phyloP scores from a whole-genome alignment of 495 filamentous ascomycete species.

The Penicillium samsonianum region DNA sequence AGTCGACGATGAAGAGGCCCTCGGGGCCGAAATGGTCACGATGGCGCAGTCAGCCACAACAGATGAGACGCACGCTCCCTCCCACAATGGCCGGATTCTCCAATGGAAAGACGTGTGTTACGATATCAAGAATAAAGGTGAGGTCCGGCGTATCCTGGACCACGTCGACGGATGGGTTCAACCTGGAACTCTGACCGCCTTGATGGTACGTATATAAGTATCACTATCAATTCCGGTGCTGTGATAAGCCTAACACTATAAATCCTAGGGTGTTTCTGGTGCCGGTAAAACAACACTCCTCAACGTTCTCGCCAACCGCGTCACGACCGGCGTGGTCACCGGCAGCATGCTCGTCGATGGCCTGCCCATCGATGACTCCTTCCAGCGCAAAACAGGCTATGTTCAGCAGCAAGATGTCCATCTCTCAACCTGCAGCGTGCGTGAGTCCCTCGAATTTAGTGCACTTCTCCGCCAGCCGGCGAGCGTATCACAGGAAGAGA shows the following conservation, averaged over 20 bases:
- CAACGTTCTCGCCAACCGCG: slow-evolving; percentile 48
- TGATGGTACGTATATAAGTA: slow-evolving; percentile 46
- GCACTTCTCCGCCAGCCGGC: slow-evolving; percentile 82
- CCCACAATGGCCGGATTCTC: not conserved
- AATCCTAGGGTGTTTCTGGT: slow-evolving; percentile 59
- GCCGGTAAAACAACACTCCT: slow-evolving; percentile 61
- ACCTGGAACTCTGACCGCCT: slow-evolving; percentile 64
- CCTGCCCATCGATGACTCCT: slow-evolving; percentile 61
- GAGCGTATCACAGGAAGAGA: slow-evolving; percentile 68
- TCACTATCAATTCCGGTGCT: not conserved
- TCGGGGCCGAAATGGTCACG: slow-evolving; percentile 55
- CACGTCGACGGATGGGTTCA: slow-evolving; percentile 65
- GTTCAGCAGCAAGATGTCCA: slow-evolving; percentile 95
- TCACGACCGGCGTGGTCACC: slow-evolving; percentile 49
- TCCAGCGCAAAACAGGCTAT: slow-evolving; percentile 93
- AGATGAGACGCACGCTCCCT: slow-evolving; percentile 3
- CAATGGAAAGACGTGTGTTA: slow-evolving; percentile 51
- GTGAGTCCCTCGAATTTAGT: slow-evolving; percentile 78
- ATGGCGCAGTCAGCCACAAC: slow-evolving; percentile 25
- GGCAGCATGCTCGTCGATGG: slow-evolving; percentile 58
- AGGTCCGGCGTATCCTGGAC: slow-evolving; percentile 54
- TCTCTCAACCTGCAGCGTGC: slow-evolving; percentile 76
- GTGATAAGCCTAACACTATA: too few relatives aligned
- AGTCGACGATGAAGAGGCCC: slow-evolving; percentile 10
- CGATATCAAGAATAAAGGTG: slow-evolving; percentile 55